Evolutionary conservation across 2,329 filamentous ascomycete species (phyloP).

Genomic region (Sporothrix globosa): DNA sequence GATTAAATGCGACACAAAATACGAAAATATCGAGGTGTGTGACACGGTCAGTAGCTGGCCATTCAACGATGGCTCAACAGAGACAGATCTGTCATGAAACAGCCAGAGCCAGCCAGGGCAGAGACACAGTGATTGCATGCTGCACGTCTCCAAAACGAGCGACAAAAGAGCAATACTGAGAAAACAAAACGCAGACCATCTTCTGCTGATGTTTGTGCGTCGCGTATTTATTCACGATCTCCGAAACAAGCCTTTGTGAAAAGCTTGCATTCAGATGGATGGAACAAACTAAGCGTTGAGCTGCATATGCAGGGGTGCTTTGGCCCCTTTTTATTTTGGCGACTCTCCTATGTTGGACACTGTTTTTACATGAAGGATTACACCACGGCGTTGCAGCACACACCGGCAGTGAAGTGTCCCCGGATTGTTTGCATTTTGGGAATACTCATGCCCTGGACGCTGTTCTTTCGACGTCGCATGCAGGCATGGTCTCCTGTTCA

Average conservation of each 20-base stretch:
- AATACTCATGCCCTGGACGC: neutral
- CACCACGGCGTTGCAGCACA: neutral
- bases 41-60: neutral
- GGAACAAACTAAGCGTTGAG: neutral
- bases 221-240: neutral
- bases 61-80: neutral
- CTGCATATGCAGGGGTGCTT: slow-evolving; percentile 23
- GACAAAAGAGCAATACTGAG: neutral
- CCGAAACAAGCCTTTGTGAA: neutral
- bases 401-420: slow-evolving; percentile 2
- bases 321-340: neutral
- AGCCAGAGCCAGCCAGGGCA: neutral
- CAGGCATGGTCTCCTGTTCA: too few species aligned
- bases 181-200: neutral
- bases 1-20: too few species aligned
- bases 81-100: neutral
- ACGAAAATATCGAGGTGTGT: neutral
- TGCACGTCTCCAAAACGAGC: too few species aligned
- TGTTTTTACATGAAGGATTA: neutral
- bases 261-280: slow-evolving; percentile 11
- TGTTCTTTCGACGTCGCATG: neutral
- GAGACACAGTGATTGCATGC: neutral
- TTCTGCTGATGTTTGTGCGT: neutral
- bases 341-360: neutral
- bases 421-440: too few species aligned